phyloP scores from a whole-genome alignment of 2,329 filamentous ascomycete genomes.

The Emmonsiellopsis sp. region DNA sequence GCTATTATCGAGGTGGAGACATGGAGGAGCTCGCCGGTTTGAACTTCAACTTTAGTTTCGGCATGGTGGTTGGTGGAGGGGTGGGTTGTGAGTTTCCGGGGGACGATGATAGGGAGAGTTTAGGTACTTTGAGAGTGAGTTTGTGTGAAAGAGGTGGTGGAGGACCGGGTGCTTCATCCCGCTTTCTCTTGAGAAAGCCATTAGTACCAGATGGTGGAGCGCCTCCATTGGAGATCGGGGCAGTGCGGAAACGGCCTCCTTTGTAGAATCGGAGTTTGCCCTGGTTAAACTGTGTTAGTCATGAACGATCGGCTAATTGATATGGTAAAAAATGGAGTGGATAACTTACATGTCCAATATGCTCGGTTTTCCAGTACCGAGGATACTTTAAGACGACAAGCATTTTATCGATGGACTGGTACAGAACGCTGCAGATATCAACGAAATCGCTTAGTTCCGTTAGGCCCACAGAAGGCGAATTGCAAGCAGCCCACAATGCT shows the following conservation, averaged over 20 bases:
- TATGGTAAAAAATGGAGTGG: constrained; percentile 4
- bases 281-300: constrained; percentile 12
- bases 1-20: background rate
- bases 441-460: constrained; percentile 48
- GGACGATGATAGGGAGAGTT: constrained; percentile 20
- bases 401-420: constrained; percentile 41
- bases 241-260: constrained; percentile 30
- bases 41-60: constrained; percentile 34
- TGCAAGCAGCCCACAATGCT: constrained; percentile 48
- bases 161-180: constrained; percentile 21
- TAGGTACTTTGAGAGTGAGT: constrained; percentile 35
- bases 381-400: constrained; percentile 45
- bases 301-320: background rate
- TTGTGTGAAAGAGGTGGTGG: constrained; percentile 23
- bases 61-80: constrained; percentile 16
- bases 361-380: constrained; percentile 46
- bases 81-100: constrained; percentile 14
- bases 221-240: constrained; percentile 22
- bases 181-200: constrained; percentile 27
- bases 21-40: constrained; percentile 15
- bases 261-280: constrained; percentile 35
- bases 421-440: constrained; percentile 49
- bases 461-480: constrained; percentile 40
- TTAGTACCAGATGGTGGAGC: constrained; percentile 7
- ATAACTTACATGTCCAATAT: constrained; percentile 41